Percentiles rank a stretch among this genome's conserved stretches.
Evolutionary conservation across 768 basidiomycete genomes (phyloP).

Genomic region (Boletus reticulatus): DNA sequence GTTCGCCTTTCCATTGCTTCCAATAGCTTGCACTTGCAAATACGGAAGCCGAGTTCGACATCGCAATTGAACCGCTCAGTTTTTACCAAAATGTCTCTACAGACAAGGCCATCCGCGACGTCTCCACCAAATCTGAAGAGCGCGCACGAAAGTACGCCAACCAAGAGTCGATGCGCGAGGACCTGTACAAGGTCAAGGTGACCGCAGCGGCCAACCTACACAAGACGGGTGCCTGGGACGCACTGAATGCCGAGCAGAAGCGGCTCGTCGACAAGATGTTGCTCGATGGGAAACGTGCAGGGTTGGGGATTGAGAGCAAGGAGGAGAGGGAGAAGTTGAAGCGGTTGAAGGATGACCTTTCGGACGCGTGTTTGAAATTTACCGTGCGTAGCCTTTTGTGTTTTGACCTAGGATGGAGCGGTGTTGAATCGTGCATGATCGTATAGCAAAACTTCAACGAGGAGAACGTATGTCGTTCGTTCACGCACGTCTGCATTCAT

Average conservation of each 20-base stretch:
- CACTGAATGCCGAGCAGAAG: constrained; percentile 62
- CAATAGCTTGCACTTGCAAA: constrained; percentile 57
- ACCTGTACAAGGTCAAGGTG: constrained; percentile 73
- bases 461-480: constrained; percentile 55
- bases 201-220: constrained; percentile 69
- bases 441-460: constrained; percentile 86
- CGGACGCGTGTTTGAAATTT: constrained; percentile 75
- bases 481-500: background rate
- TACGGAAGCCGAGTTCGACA: constrained; percentile 54
- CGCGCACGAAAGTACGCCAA: constrained; percentile 68
- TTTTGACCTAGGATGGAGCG: background rate
- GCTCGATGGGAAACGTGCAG: constrained; percentile 76
- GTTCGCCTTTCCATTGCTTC: background rate
- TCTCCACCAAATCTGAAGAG: constrained; percentile 73
- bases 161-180: constrained; percentile 77
- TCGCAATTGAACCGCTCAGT: constrained; percentile 53
- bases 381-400: constrained; percentile 46
- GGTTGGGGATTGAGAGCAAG: constrained; percentile 66
- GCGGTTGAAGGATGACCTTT: constrained; percentile 71
- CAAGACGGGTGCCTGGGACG: constrained; percentile 57
- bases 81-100: constrained; percentile 86
- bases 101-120: constrained; percentile 74
- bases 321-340: constrained; percentile 54
- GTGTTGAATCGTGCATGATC: background rate
- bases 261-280: constrained; percentile 81